phyloP scores from a whole-genome alignment of 2,329 filamentous ascomycete genomes.

The Diaporthe caulivora region DNA sequence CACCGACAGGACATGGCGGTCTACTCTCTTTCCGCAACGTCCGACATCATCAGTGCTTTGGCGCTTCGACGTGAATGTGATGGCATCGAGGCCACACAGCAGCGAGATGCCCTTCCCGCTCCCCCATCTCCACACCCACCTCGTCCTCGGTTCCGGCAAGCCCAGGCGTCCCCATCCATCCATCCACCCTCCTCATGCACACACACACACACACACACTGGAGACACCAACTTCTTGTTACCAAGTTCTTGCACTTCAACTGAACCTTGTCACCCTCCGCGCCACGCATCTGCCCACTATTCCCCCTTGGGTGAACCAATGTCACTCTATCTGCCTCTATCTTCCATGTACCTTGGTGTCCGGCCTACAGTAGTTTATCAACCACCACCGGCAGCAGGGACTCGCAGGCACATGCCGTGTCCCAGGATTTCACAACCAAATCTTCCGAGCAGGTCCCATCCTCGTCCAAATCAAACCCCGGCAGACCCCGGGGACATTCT shows the following conservation, averaged over 20 bases:
- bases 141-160: background rate
- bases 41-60: background rate
- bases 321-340: background rate
- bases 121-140: background rate
- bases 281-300: background rate
- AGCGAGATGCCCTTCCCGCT: background rate
- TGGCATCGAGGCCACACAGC: background rate
- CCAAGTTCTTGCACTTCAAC: constrained; percentile 8
- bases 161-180: background rate
- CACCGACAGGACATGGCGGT: background rate
- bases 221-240: background rate
- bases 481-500: constrained; percentile 3
- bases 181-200: no score
- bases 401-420: background rate
- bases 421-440: background rate
- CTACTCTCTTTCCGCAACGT: background rate
- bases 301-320: constrained; percentile 1
- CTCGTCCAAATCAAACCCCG: constrained; percentile 18
- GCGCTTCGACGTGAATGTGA: background rate
- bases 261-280: constrained; percentile 20
- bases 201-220: background rate
- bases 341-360: background rate
- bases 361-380: background rate
- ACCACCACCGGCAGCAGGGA: background rate
- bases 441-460: constrained; percentile 5